A percentile compares a stretch with the other conserved stretches of the same genome.
Conservation (phyloP, 495 filamentous ascomycete species). For the Podospora bellae-mahoneyi region DNA sequence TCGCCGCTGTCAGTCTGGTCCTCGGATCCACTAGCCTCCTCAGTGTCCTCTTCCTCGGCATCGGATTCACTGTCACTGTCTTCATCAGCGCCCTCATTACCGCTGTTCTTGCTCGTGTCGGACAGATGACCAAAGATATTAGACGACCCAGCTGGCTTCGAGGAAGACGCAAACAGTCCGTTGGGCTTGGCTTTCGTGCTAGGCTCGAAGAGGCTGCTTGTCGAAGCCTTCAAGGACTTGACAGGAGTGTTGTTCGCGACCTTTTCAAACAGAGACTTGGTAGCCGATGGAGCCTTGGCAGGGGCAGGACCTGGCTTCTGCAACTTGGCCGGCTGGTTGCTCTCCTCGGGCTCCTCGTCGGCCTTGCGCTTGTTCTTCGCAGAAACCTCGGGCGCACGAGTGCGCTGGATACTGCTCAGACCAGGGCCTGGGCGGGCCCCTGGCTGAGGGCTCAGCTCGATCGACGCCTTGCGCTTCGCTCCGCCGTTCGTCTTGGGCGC, state of each 20-base stretch:
- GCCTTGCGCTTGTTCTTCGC: slow-evolving; percentile 46
- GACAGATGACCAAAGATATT: slow-evolving; percentile 66
- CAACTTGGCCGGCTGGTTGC: slow-evolving; percentile 54
- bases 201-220: background rate
- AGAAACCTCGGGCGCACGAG: slow-evolving; percentile 32
- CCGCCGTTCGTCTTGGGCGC: slow-evolving; percentile 22
- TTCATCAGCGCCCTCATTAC: slow-evolving; percentile 43
- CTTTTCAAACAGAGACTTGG: slow-evolving; percentile 47
- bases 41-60: slow-evolving; percentile 40
- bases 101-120: slow-evolving; percentile 48
- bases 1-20: slow-evolving; percentile 29
- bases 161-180: slow-evolving; percentile 28
- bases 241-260: slow-evolving; percentile 39
- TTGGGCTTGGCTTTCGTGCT: slow-evolving; percentile 11
- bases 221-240: slow-evolving; percentile 28
- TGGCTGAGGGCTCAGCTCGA: slow-evolving; percentile 37
- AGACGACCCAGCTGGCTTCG: slow-evolving; percentile 25
- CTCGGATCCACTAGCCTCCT: slow-evolving; percentile 16
- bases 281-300: slow-evolving; percentile 42
- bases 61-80: slow-evolving; percentile 48
- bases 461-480: slow-evolving; percentile 48
- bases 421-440: slow-evolving; percentile 34
- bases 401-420: slow-evolving; percentile 43
- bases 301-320: slow-evolving; percentile 48
- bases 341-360: slow-evolving; percentile 45